Base-by-base conservation (phyloP, 2,329 filamentous ascomycete species). In the Clarireedia paspali region DNA sequence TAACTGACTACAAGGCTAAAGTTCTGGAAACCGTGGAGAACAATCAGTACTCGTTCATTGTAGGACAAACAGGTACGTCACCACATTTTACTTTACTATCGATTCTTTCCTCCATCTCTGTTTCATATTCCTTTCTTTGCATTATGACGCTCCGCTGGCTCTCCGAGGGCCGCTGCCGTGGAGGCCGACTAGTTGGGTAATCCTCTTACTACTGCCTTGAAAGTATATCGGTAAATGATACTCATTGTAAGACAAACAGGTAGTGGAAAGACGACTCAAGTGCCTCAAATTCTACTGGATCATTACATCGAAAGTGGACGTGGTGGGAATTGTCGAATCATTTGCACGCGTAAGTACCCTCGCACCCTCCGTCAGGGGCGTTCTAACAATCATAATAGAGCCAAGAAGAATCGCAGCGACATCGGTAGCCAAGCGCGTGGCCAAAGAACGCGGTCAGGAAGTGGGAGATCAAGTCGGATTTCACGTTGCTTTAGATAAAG, bases 201-300 rank as follows among this genome's bases (percentile, higher is more conserved):
- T 20, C 20, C 20, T 20, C 20, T 20, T 20, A 20, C 20, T 20
- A 20, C 20, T 20, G 20, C 20, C 2, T 20, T 20, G 20, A 20
- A 20, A 20, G 20, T 20, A 3, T 20, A 20, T 20, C 20, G 20
- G 2, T 20, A 2, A 3, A 20, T 20, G 20, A 20, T 20, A 20
- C 20, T 99, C 66, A 91, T 97, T 63, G 92, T 91, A 40, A 92
- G 92, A 60, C 91, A 96, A 72, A 97, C 92, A 2, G 92, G 92
- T 50, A 95, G 89, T 27, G 92, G 92, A 68, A 97, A 97, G 71
- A 95, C 89, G 51, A 97, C 92, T 0, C 94, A 99, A 70, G 91
- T 90, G 2, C 89, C 97, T 38, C 94, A 97, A 70, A 96, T 97
- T 70, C 79, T 99, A 47, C 77, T 97, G 1, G 92, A 97, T 65